These are phyloP conservation scores for Linnemannia exigua DNA, from an alignment of 192 early-diverging fungal species.

Conservation along the genomic window DNA sequence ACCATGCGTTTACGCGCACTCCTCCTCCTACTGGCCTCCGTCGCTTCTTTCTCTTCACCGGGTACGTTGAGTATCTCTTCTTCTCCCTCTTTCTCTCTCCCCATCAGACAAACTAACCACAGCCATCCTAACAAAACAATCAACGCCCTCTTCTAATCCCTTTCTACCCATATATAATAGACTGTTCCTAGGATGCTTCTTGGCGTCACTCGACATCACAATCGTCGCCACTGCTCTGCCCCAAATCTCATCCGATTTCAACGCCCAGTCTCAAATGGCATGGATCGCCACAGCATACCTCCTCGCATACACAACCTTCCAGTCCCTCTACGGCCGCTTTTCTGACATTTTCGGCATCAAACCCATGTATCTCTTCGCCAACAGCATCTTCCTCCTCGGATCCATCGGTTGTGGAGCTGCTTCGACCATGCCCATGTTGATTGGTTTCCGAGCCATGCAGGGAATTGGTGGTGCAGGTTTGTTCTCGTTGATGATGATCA, in stretches of 20 bases:
- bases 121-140: background rate
- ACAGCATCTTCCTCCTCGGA: conserved; percentile 46
- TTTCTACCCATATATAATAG: conserved; percentile 21
- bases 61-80: background rate
- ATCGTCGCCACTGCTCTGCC: conserved; percentile 85
- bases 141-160: background rate
- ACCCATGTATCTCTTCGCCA: conserved; percentile 37
- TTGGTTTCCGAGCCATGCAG: conserved; percentile 80
- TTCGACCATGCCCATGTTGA: conserved; percentile 66
- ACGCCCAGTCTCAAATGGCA: conserved; percentile 71
- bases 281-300: conserved; percentile 90
- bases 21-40: background rate
- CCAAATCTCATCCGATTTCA: conserved; percentile 79
- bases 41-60: background rate
- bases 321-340: conserved; percentile 85
- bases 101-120: background rate
- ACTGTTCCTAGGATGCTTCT: conserved; percentile 75
- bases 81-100: background rate
- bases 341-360: conserved; percentile 79
- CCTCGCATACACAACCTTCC: conserved; percentile 75
- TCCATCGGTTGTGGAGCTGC: conserved; percentile 64
- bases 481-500: conserved; percentile 80
- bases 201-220: conserved; percentile 83
- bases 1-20: background rate
- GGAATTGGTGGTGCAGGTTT: conserved; percentile 87